phyloP scores from a whole-genome alignment of 108 stramenopile genomes.

The Nitzschia sp. region DNA sequence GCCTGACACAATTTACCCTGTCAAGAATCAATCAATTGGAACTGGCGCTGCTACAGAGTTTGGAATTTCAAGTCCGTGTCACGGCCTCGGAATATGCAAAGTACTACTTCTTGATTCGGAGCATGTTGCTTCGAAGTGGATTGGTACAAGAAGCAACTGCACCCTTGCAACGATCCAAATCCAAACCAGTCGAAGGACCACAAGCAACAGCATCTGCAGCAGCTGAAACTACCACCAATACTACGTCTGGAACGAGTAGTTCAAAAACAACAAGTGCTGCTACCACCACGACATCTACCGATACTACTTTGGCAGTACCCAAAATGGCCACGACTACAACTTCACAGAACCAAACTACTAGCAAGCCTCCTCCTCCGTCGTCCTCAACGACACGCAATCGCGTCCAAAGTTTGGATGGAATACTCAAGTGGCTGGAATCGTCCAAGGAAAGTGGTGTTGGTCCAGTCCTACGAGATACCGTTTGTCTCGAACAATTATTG shows the following conservation, averaged over 20 bases:
- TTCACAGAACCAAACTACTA: not conserved
- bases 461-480: conserved; percentile 41
- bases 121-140: conserved; percentile 82
- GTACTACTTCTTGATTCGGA: conserved; percentile 94
- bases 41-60: conserved; percentile 61
- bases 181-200: no score
- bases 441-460: not conserved
- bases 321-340: not conserved
- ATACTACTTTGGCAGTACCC: not conserved
- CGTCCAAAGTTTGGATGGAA: conserved; percentile 21
- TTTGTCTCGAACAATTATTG: conserved; percentile 53
- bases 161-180: conserved; percentile 31
- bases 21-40: conserved; percentile 93
- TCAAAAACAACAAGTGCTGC: no score
- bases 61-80: conserved; percentile 91
- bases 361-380: not conserved
- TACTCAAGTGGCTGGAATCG: conserved; percentile 1
- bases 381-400: not conserved
- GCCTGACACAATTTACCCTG: conserved; percentile 68
- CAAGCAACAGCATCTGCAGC: conserved; percentile 12
- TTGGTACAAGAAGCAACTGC: conserved; percentile 32
- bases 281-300: conserved; percentile 7
- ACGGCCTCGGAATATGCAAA: conserved; percentile 93
- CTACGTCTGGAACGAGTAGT: no score
- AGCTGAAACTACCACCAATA: not conserved